These are phyloP conservation scores for Nelumbo lutea DNA, from an alignment of 164 flowering plant genomes.

Conservation along the genomic window DNA sequence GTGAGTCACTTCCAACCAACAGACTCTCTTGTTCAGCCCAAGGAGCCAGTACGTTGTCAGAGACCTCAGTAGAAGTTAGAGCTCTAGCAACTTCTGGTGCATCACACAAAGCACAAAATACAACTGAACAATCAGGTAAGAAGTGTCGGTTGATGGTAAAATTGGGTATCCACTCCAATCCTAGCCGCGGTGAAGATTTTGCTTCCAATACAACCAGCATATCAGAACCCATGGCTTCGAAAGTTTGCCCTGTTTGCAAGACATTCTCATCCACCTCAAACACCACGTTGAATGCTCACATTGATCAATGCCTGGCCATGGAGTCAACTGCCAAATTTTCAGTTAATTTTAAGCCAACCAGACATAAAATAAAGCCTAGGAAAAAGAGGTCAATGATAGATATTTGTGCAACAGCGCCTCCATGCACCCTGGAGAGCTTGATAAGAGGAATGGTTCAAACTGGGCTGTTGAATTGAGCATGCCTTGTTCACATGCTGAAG, in stretches of 20 bases:
- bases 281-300: slow-evolving; percentile 95
- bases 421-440: slow-evolving; percentile 83
- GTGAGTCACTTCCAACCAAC: slow-evolving; percentile 23
- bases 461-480: slow-evolving; percentile 46
- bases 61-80: slow-evolving; percentile 18
- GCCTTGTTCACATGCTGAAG: slow-evolving; percentile 23
- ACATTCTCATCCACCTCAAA: slow-evolving; percentile 81
- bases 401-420: slow-evolving; percentile 53
- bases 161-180: slow-evolving; percentile 31
- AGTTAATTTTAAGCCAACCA: slow-evolving; percentile 30
- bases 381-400: slow-evolving; percentile 70
- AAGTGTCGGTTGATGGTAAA: slow-evolving; percentile 57
- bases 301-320: slow-evolving; percentile 83
- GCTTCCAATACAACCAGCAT: slow-evolving; percentile 24
- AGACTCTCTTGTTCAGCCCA: slow-evolving; percentile 18
- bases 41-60: slow-evolving; percentile 20
- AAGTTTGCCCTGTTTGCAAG: slow-evolving; percentile 90
- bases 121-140: slow-evolving; percentile 25
- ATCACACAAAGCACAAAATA: slow-evolving; percentile 25
- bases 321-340: slow-evolving; percentile 47
- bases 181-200: slow-evolving; percentile 40
- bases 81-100: slow-evolving; percentile 11
- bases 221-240: slow-evolving; percentile 74
- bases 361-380: slow-evolving; percentile 59
- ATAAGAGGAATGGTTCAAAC: slow-evolving; percentile 72